These are phyloP conservation scores for Geotrichum fermentans DNA, from an alignment of 1,139 yeast genomes.

Conservation along the genomic window DNA sequence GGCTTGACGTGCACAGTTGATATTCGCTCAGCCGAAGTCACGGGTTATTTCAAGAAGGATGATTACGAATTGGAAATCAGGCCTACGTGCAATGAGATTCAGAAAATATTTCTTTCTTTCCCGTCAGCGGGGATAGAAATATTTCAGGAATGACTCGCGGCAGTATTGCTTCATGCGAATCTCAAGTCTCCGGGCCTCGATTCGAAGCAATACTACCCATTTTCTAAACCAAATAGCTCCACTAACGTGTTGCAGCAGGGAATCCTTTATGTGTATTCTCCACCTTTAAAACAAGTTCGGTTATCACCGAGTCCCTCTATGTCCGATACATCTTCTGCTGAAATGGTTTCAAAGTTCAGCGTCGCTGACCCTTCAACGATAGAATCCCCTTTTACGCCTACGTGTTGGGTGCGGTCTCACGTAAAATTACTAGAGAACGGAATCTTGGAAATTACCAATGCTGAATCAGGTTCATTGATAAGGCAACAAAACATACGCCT, in stretches of 20 bases:
- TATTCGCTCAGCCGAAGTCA: conserved; percentile 2
- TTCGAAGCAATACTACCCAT: conserved; percentile 25
- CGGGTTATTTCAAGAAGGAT: neutral
- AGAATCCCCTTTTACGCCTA: conserved; percentile 28
- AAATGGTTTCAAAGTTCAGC: neutral
- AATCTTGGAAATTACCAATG: conserved; percentile 54
- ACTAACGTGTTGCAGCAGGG: conserved; percentile 2
- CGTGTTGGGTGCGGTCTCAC: conserved; percentile 73
- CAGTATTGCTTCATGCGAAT: conserved; percentile 26
- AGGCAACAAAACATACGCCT: conserved; percentile 57
- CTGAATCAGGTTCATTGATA: conserved; percentile 61
- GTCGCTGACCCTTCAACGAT: neutral
- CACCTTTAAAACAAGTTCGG: conserved; percentile 5
- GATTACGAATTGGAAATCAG: neutral
- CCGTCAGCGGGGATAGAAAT: neutral
- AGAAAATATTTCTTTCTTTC: neutral
- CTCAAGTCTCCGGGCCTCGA: conserved; percentile 28
- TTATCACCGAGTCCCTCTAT: neutral
- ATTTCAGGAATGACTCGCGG: conserved; percentile 15
- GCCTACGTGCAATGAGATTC: neutral
- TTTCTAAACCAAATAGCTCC: conserved; percentile 8
- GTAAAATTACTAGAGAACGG: conserved; percentile 71
- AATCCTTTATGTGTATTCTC: conserved; percentile 1
- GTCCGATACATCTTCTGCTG: neutral
- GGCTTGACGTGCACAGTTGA: conserved; percentile 7